Conservation (phyloP, 768 basidiomycete genomes). For the Krasilnikovozyma curviuscula region DNA sequence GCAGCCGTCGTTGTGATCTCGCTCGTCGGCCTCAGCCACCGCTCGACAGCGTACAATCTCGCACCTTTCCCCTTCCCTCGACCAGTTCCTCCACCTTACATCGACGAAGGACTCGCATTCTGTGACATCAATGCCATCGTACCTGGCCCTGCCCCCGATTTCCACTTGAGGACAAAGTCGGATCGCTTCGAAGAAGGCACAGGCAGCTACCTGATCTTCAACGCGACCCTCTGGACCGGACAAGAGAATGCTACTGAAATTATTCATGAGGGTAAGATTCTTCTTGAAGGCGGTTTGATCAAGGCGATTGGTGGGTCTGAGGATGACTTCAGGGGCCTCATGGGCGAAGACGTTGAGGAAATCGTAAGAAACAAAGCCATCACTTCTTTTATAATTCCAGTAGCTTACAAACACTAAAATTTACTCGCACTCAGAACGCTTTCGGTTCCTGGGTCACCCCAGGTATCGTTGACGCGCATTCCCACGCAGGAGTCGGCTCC, state of each 20-base stretch:
- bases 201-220: slow-evolving; percentile 37
- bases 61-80: background rate
- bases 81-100: background rate
- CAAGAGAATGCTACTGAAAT: slow-evolving; percentile 37
- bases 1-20: too few species aligned
- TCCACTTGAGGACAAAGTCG: slow-evolving; percentile 12
- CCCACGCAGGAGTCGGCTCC: slow-evolving; percentile 4
- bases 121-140: slow-evolving; percentile 20
- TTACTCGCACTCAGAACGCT: too few species aligned
- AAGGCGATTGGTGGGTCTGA: slow-evolving; percentile 33
- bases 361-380: too few species aligned
- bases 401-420: too few species aligned
- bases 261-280: slow-evolving; percentile 39
- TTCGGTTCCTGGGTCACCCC: slow-evolving; percentile 59
- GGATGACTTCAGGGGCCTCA: slow-evolving; percentile 31
- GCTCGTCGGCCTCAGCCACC: too few species aligned
- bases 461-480: slow-evolving; percentile 24
- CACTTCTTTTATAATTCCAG: too few species aligned
- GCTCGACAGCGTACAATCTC: too few species aligned
- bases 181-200: slow-evolving; percentile 34
- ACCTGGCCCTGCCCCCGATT: slow-evolving; percentile 16
- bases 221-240: slow-evolving; percentile 67
- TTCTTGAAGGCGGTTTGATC: slow-evolving; percentile 47
- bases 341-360: slow-evolving; percentile 38
- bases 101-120: slow-evolving; percentile 16